Evolutionary conservation across 108 stramenopile genomes (phyloP), one percentile per base, ranked within the genome.

Genomic region (Pseudonitzschia multistriata): DNA sequence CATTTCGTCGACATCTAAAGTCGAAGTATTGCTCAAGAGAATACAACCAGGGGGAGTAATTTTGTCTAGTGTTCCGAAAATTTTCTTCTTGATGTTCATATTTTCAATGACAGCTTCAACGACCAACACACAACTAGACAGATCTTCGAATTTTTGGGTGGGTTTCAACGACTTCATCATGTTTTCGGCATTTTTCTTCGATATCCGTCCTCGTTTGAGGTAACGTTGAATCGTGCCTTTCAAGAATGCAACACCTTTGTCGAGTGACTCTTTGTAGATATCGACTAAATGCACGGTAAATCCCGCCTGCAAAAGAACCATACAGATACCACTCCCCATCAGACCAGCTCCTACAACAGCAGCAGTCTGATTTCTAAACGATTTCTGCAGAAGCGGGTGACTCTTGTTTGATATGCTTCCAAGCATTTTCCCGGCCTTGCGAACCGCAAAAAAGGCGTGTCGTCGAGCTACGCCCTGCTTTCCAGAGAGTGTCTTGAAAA

Each of bases 41-140:
- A 87, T 71, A 53, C 76, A 76, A 17, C 68, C 49, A 28, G 76
- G 68, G n/a, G 81, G 82, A 8, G 84, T 83, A 35, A 88, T 81
- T 30, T 78, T 70, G 67, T 96, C 88, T 70, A 99, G 78, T 33
- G 91, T 73, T 17, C 67, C 62, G 62, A 99, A 99, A 48, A 99
- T 93, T 0, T 87, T 74, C 54, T 92, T 81, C 80, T 99, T 99
- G 69, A 97, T 77, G 17, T 76, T 83, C 83, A 99, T 83, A 63
- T 92, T 92, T 77, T 99, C 98, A 62, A 95, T 92, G n/a, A 92
- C 96, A 15, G 98, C 98, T 76, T 99, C 98, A 36, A 99, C 89
- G 33, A 98, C 90, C 31, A 93, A 53, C 34, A 82, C 75, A 72
- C 85, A 87, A 34, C 74, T 68, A 3, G 74, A 52, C 25, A 97